These are phyloP conservation scores for Corynespora cassiicola DNA, from an alignment of 2,329 filamentous ascomycete species.

Conservation along the genomic window DNA sequence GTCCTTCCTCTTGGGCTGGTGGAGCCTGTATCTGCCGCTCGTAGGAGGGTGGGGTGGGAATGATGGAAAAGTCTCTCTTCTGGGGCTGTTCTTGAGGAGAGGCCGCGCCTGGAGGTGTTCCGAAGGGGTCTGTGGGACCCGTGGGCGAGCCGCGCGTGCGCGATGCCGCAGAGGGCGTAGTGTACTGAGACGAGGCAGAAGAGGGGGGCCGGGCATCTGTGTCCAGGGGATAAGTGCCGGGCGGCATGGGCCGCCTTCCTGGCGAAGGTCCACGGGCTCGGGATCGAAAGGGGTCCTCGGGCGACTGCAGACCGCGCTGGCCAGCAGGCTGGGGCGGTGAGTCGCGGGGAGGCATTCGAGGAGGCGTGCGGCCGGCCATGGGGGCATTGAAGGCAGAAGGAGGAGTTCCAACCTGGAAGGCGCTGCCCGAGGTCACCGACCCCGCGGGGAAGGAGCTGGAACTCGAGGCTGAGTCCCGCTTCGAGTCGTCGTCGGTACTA, in stretches of 20 bases:
- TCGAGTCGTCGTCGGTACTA: slow-evolving; percentile 23
- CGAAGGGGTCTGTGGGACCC: slow-evolving; percentile 24
- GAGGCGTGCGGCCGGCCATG: slow-evolving; percentile 29
- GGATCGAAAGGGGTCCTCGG: slow-evolving; percentile 38
- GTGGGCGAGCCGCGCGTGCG: slow-evolving; percentile 26
- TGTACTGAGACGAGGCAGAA: slow-evolving; percentile 34
- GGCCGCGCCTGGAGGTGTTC: too few relatives aligned
- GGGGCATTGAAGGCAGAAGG: slow-evolving; percentile 24
- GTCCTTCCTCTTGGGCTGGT: slow-evolving; percentile 11
- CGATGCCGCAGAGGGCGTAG: slow-evolving; percentile 28
- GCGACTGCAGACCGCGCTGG: slow-evolving; percentile 21
- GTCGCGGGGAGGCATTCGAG: slow-evolving; percentile 21
- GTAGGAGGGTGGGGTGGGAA: slow-evolving; percentile 30
- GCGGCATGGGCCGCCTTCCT: slow-evolving; percentile 31
- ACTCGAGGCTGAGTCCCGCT: slow-evolving; percentile 39
- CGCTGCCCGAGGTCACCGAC: slow-evolving; percentile 19
- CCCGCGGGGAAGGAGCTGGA: slow-evolving; percentile 32
- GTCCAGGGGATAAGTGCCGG: slow-evolving; percentile 30
- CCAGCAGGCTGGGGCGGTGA: slow-evolving; percentile 16
- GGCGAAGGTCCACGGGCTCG: slow-evolving; percentile 38
- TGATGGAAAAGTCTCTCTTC: too few relatives aligned
- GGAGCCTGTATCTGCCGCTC: slow-evolving; percentile 21
- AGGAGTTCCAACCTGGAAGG: slow-evolving; percentile 26
- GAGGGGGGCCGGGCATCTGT: slow-evolving; percentile 32
- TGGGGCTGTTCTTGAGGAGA: too few relatives aligned